Percentiles rank a stretch among this genome's conserved stretches.
Conservation (phyloP, 306 rosid species). For the Glycine tomentella region DNA sequence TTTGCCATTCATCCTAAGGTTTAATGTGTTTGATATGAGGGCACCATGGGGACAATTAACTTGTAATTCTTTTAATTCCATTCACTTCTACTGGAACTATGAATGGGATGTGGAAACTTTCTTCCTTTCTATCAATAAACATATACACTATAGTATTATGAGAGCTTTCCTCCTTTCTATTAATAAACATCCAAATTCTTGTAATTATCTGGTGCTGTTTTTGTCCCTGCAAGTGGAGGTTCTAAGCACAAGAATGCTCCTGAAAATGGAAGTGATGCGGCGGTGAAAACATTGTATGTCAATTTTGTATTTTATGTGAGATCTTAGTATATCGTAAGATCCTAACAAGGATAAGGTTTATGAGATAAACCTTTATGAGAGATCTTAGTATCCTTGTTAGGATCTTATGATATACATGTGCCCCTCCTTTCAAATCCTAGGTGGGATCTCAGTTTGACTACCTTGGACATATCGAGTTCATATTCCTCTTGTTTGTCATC, state of each 20-base stretch:
- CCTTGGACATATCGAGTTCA: constrained; percentile 6
- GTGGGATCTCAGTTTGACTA: background rate
- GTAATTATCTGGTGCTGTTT: background rate
- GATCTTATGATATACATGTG: background rate
- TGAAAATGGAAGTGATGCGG: background rate
- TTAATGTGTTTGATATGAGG: background rate
- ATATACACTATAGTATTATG: too few relatives aligned
- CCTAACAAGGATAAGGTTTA: too few relatives aligned
- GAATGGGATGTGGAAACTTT: background rate
- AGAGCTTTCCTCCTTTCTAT: too few relatives aligned
- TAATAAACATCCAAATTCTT: constrained; percentile 10
- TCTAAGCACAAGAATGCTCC: background rate
- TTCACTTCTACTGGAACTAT: background rate
- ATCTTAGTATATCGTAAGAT: too few relatives aligned
- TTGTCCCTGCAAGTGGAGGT: background rate
- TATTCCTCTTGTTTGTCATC: constrained; percentile 8
- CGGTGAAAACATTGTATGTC: background rate
- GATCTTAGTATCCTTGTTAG: background rate
- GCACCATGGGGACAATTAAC: background rate
- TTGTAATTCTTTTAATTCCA: background rate
- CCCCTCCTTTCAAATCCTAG: background rate
- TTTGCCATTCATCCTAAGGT: background rate
- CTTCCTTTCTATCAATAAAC: constrained; percentile 7
- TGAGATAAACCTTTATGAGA: too few relatives aligned
- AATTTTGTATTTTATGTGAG: background rate